Base-by-base conservation (phyloP, 1,284 basidiomycete genomes). In the Microstroma glucosiphilum region DNA sequence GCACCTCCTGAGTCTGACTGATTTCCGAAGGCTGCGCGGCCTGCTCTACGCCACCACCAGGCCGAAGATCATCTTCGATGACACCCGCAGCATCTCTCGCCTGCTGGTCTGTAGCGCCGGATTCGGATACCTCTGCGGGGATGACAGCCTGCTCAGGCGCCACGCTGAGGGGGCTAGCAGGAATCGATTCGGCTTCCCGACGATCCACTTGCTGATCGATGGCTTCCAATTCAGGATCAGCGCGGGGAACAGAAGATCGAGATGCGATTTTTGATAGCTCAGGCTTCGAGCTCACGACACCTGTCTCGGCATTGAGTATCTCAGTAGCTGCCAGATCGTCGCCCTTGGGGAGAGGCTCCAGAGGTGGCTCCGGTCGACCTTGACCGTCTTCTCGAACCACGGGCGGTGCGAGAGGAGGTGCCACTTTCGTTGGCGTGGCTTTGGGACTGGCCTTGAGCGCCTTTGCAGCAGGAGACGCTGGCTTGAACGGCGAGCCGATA, bases 311-410 rank as follows among this genome's bases (percentile, higher is more conserved):
- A 6, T 56, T 56, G 55, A 56, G 26, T 6, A 56, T 40, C 7
- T 30, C 55, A 26, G 55, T 40, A 2, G 55, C 25, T 6, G 55
- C 37, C 7, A 56, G 55, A 25, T 54, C 51, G 25, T 54, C 51
- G 21, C 25, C 25, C 51, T 54, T 54, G 15, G 51, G 51, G 13
- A 54, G 25, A 25, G 51, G 51, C 51, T 17, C 51, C 2, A 54
- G 13, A 13, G n/a, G 21, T 13, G 51, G 51, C 6, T 25, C 17
- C 25, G 21, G 13, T 23, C 51, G 51, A 26, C 57, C 30, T 37
- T 37, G 4, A 37, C 30, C 30, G 30, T 37, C 30, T 9, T 37
- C 30, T 9, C 30, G 3, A 3, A 9, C 4, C 4, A 37, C 30
- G 9, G 30, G 3, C 30, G 3, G 30, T 4, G 30, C 9, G 4